Evolutionary conservation across 176 grass and related monocot genomes (phyloP).

Genomic region (Triticum timopheevii): DNA sequence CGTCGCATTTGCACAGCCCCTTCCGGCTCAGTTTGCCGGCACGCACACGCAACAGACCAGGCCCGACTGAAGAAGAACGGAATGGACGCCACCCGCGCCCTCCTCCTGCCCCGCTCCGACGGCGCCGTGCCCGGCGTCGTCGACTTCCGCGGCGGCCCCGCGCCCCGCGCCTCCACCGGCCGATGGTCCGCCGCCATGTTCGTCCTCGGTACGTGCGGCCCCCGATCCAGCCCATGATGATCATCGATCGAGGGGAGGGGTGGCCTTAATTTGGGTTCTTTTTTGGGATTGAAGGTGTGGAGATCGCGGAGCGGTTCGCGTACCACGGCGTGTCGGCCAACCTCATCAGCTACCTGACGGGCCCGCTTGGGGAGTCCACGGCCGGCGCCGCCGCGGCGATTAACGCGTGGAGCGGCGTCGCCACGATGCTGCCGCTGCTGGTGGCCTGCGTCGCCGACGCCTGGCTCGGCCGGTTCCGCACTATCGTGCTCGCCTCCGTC

Average conservation of each 20-base stretch:
- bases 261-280: background rate
- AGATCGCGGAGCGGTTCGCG: slow-evolving; percentile 70
- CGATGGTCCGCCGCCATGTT: slow-evolving; percentile 65
- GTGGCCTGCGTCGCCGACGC: slow-evolving; percentile 72
- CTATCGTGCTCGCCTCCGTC: slow-evolving; percentile 60
- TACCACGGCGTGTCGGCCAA: slow-evolving; percentile 63
- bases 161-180: slow-evolving; percentile 43
- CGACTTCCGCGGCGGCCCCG: slow-evolving; percentile 56
- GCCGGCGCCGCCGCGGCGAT: slow-evolving; percentile 55
- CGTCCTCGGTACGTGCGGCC: slow-evolving; percentile 47
- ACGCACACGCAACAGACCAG: background rate
- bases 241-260: background rate
- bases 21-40: background rate
- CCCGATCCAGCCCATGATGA: background rate
- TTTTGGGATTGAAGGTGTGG: slow-evolving; percentile 33
- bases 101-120: slow-evolving; percentile 31
- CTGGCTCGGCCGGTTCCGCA: slow-evolving; percentile 64
- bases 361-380: slow-evolving; percentile 50
- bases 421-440: slow-evolving; percentile 58
- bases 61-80: too few species aligned
- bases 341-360: slow-evolving; percentile 76
- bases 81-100: slow-evolving; percentile 21
- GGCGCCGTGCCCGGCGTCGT: slow-evolving; percentile 39
- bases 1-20: background rate
- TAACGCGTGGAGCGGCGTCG: slow-evolving; percentile 52